phyloP scores from a whole-genome alignment of 805 yeast species.

The Yamadazyma phyllophila region DNA sequence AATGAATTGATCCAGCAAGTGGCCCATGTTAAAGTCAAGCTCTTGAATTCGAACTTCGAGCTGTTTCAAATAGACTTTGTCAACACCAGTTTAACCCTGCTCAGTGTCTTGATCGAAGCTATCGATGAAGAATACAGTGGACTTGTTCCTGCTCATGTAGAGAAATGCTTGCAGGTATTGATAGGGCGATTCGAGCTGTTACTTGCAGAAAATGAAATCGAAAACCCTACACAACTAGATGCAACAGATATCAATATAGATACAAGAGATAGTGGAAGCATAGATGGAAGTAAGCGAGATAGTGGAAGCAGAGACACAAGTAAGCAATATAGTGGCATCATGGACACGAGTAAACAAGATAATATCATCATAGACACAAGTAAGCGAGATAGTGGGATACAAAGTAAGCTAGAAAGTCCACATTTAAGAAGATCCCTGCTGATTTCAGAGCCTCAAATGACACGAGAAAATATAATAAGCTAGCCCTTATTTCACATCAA shows the following conservation, averaged over 20 bases:
- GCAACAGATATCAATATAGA: too few species aligned
- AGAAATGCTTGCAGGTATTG: background rate
- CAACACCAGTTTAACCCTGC: slow-evolving; percentile 5
- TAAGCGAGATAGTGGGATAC: background rate
- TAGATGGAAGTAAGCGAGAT: too few species aligned
- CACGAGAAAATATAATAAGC: slow-evolving; percentile 5
- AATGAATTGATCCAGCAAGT: background rate
- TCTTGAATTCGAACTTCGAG: background rate
- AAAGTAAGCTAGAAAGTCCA: background rate
- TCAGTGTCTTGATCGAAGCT: slow-evolving; percentile 6
- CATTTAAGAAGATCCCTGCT: slow-evolving; percentile 2
- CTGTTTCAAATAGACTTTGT: slow-evolving; percentile 13
- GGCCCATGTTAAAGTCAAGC: background rate
- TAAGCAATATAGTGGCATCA: background rate
- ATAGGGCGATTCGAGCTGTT: background rate
- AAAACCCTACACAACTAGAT: background rate
- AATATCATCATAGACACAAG: too few species aligned
- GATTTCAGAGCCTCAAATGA: slow-evolving; percentile 3
- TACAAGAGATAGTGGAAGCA: too few species aligned
- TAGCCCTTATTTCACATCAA: slow-evolving; percentile 4
- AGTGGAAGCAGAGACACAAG: too few species aligned
- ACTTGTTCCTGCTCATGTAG: background rate
- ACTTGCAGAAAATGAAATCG: background rate
- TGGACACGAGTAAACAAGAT: too few species aligned
- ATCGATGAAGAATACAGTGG: background rate